Evolutionary conservation across 805 yeast species (phyloP), one percentile per base, ranked within the genome.

Genomic region (Candida pseudofarinosa): DNA sequence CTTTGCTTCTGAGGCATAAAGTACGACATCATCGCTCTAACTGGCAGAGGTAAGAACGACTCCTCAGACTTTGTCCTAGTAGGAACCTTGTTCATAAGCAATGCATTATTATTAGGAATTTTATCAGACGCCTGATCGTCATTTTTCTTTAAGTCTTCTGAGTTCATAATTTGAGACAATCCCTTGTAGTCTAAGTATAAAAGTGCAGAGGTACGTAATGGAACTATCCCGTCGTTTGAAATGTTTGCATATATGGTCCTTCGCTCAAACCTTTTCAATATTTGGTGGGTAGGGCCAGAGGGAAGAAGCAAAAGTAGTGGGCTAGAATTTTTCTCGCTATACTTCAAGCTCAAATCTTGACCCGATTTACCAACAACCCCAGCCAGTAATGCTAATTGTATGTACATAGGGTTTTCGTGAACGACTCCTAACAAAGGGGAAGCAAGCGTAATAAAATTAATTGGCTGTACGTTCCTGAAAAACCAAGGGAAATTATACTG

Each of bases 301-400:
- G 97, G 95, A 3, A 91, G 67, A 19, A 87, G 64, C 47, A 87
- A 80, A 33, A 93, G 65, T 12, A 93, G 62, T 0, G 97, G 96
- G 50, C 75, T 77, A 3, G 63, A 41, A 32, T 67, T 71, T 13
- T 63, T 58, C 32, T 72, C 76, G 2, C 65, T 43, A 33, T 62
- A 64, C 44, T 74, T 73, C 33, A 93, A 73, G 1, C 91, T 91
- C 45, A 93, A 67, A 59, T 93, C 99, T 52, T 88, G 83, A 4
- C 99, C 99, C 0, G 97, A 86, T 48, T 79, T 77, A 3, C 99
- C 99, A n/a, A 89, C 82, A 17, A 89, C 73, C 0, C 99, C 99
- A 30, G 90, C 75, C 65, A 83, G 88, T 10, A 93, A 69, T 0
- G 93, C 96, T 38, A 89, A 58, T 45, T 89, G 87, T 12, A 91